A percentile compares a stretch with the other conserved stretches of the same genome.
Conservation (phyloP, 192 early-diverging fungal species). For the Coemansia sp. region DNA sequence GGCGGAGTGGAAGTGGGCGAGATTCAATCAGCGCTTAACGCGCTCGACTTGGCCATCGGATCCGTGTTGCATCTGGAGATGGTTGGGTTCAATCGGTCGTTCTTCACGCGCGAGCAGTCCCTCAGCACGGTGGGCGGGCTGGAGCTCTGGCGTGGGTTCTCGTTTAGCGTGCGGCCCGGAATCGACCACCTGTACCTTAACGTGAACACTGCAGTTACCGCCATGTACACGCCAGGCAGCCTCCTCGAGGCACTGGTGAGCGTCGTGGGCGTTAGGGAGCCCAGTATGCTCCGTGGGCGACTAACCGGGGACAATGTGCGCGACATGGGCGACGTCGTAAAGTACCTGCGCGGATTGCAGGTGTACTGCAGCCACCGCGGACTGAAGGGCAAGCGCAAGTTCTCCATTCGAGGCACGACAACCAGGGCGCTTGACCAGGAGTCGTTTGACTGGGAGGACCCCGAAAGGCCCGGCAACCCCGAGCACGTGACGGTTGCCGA, state of each 20-base stretch:
- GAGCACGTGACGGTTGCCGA: conserved; percentile 65
- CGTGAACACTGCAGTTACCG: conserved; percentile 67
- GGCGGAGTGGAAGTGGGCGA: conserved; percentile 11
- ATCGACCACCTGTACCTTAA: conserved; percentile 71
- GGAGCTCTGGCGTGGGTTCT: conserved; percentile 92
- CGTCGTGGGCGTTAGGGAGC: conserved; percentile 57
- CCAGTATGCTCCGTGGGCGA: conserved; percentile 37
- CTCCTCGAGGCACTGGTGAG: conserved; percentile 74
- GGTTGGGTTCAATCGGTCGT: conserved; percentile 81
- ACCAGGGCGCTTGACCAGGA: conserved; percentile 63
- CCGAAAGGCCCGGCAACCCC: conserved; percentile 42
- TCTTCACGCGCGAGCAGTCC: conserved; percentile 76
- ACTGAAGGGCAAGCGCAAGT: conserved; percentile 65
- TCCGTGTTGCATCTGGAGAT: conserved; percentile 74
- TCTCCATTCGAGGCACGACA: conserved; percentile 70
- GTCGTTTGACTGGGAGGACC: conserved; percentile 66
- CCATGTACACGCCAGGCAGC: conserved; percentile 64
- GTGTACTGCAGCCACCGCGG: conserved; percentile 59
- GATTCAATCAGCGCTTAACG: conserved; percentile 58
- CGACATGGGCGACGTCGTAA: conserved; percentile 8
- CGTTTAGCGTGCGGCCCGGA: conserved; percentile 81
- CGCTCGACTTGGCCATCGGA: conserved; percentile 78
- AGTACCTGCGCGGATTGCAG: conserved; percentile 54
- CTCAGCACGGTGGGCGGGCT: conserved; percentile 63
- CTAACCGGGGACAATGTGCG: conserved; percentile 9